Percentiles rank a stretch among this genome's conserved stretches.
phyloP scores from a whole-genome alignment of 768 basidiomycete genomes.

The Phylloporus sp. region DNA sequence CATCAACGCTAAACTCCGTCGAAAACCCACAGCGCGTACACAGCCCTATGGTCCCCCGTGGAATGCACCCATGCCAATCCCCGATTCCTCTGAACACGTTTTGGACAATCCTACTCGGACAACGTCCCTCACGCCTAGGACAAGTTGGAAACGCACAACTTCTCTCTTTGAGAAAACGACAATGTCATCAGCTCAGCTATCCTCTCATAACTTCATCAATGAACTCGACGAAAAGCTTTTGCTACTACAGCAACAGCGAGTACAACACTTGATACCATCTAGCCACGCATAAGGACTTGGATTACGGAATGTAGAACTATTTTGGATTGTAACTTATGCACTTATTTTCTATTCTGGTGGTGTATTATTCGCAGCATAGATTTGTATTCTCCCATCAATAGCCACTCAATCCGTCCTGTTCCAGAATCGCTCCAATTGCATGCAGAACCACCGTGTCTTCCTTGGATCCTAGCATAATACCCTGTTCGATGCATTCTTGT shows the following conservation, averaged over 20 bases:
- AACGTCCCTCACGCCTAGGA: not conserved
- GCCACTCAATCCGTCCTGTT: slow-evolving; percentile 33
- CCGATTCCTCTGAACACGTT: not conserved
- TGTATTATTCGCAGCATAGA: slow-evolving; percentile 11
- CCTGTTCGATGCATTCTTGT: slow-evolving; percentile 59
- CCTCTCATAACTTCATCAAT: slow-evolving; percentile 16
- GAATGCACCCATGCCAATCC: slow-evolving; percentile 29
- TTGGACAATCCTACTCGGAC: not conserved
- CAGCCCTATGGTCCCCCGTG: slow-evolving; percentile 38
- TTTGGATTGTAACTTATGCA: not conserved
- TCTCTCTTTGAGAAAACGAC: not conserved
- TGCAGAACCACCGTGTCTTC: slow-evolving; percentile 52
- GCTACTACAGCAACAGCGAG: slow-evolving; percentile 13
- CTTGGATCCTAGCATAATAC: slow-evolving; percentile 43
- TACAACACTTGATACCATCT: slow-evolving; percentile 1
- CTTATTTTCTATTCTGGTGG: not conserved
- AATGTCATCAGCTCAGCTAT: slow-evolving; percentile 3
- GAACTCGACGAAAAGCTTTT: slow-evolving; percentile 21
- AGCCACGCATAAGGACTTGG: not conserved
- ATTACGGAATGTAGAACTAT: not conserved
- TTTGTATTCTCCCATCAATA: slow-evolving; percentile 9
- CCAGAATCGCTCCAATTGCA: slow-evolving; percentile 40
- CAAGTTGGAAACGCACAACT: not conserved
- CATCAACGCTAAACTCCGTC: slow-evolving; percentile 14
- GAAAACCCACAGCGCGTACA: slow-evolving; percentile 30